Base-by-base conservation (phyloP, 352 stramenopile species). In the Phytopythium oedochilum region DNA sequence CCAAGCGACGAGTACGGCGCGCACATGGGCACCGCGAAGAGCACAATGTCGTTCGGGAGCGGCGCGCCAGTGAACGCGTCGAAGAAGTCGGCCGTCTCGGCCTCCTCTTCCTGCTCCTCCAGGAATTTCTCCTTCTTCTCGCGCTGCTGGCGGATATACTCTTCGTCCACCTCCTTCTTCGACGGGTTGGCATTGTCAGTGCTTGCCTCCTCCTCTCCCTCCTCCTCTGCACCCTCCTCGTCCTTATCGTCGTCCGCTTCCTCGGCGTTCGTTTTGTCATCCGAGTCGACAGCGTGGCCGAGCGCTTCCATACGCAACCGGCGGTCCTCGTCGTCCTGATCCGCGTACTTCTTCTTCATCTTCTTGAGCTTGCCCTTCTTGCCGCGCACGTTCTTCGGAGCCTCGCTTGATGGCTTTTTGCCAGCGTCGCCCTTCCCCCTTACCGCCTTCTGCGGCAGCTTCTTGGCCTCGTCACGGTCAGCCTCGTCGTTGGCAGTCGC, bases 321-420 rank as follows among this genome's bases (percentile, higher is more conserved):
- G 18, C 90, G 77, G 66, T 99, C 95, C 44, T 98, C 95, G 0
- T 98, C 95, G 61, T 98, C 95, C 73, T 99, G 96, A 44, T 99
- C 95, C 0, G 73, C 83, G 63, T 99, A 99, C 64, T 98, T 98
- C 62, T 94, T 94, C 57, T 96, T 97, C 60, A 94, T 86, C 53
- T 96, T 94, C 70, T 98, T 98, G 58, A 97, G 66, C 65, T 98
- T 98, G 7, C 88, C 72, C 65, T 95, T 93, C 60, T 98, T 98
- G n/a, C 95, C 92, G 32, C 95, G 86, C 11, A 88, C 79, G 25
- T 68, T 83, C 44, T 78, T 79, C 28, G 61, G 26, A 6, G 38
- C n/a, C 3, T 57, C 51, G n/a, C 26, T 50, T 26, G 18, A 3
- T 25, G 39, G 11, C 38, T 46, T 57, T 18, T 57, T 36, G 39